These are phyloP conservation scores for Termitomyces sp. DNA, from an alignment of 768 basidiomycete species.

Conservation along the genomic window DNA sequence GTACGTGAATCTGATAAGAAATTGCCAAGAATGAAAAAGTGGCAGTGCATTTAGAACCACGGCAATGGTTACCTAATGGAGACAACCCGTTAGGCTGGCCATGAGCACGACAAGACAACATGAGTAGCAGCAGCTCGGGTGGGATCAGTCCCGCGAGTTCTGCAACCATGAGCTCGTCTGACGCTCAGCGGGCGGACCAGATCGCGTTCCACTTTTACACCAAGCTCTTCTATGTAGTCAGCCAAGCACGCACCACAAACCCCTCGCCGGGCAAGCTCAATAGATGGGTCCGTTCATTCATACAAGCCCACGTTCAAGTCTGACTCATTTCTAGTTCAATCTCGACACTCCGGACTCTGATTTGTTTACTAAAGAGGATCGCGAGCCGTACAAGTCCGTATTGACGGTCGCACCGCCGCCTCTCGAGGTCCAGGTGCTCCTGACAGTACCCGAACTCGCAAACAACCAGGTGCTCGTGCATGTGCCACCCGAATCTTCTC, in stretches of 20 bases:
- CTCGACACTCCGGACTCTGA: slow-evolving; percentile 74
- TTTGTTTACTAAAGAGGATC: slow-evolving; percentile 54
- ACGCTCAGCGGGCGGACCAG: slow-evolving; percentile 69
- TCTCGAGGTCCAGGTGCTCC: slow-evolving; percentile 64
- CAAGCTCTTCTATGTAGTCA: slow-evolving; percentile 73
- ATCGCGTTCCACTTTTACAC: slow-evolving; percentile 81
- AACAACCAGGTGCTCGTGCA: slow-evolving; percentile 72
- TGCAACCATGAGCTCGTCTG: slow-evolving; percentile 29
- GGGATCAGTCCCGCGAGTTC: slow-evolving; percentile 7
- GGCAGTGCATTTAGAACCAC: slow-evolving; percentile 4
- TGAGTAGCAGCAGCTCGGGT: slow-evolving; percentile 6
- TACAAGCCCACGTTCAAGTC: background rate
- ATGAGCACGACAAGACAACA: slow-evolving; percentile 8
- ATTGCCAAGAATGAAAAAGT: background rate
- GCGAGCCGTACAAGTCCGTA: slow-evolving; percentile 55
- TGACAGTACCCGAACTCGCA: slow-evolving; percentile 63
- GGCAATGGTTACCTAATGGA: slow-evolving; percentile 11
- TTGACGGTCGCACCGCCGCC: slow-evolving; percentile 42
- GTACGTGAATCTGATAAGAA: background rate
- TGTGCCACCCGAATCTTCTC: slow-evolving; percentile 49
- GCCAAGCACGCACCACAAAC: slow-evolving; percentile 63
- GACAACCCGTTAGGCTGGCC: background rate
- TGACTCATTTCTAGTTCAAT: slow-evolving; percentile 57
- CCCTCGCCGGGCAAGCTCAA: slow-evolving; percentile 47
- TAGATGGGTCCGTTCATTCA: slow-evolving; percentile 64